Percentiles rank a stretch among this genome's conserved stretches.
These are phyloP conservation scores for Suillus clintonianus DNA, from an alignment of 768 basidiomycete species.

Conservation along the genomic window DNA sequence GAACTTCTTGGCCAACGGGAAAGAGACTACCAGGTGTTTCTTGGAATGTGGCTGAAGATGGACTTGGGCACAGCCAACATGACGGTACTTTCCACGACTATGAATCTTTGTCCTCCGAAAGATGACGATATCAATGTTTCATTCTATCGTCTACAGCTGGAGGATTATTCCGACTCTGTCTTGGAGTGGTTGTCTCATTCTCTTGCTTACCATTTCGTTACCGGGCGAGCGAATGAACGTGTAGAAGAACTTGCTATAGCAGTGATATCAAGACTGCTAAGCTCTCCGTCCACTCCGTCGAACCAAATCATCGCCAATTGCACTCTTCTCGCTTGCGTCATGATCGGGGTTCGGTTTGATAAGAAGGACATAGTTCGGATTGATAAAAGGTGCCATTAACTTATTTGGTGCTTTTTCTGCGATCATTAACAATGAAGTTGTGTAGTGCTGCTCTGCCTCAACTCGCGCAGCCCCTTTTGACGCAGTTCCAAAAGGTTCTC, in stretches of 20 bases:
- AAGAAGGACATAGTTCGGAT: too few species aligned
- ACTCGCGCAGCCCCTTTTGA: too few species aligned
- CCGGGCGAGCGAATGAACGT: background rate
- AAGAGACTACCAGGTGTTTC: background rate
- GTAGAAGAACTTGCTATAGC: background rate
- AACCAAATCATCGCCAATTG: background rate
- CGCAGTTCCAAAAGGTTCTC: background rate
- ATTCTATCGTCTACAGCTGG: rapidly evolving
- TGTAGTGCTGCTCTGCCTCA: background rate
- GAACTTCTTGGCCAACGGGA: background rate
- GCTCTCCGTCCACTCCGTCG: background rate
- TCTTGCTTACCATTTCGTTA: background rate
- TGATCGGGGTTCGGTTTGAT: background rate
- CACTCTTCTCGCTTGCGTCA: background rate
- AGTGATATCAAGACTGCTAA: background rate
- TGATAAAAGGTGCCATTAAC: background rate
- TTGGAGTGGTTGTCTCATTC: background rate
- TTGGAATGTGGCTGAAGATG: rapidly evolving
- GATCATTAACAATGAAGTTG: background rate
- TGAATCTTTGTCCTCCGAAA: background rate
- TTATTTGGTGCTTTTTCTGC: background rate
- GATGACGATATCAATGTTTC: background rate
- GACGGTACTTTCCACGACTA: background rate
- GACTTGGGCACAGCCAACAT: rapidly evolving
- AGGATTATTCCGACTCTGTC: background rate